phyloP scores from a whole-genome alignment of 352 stramenopile species.

The Plasmopara viticola region DNA sequence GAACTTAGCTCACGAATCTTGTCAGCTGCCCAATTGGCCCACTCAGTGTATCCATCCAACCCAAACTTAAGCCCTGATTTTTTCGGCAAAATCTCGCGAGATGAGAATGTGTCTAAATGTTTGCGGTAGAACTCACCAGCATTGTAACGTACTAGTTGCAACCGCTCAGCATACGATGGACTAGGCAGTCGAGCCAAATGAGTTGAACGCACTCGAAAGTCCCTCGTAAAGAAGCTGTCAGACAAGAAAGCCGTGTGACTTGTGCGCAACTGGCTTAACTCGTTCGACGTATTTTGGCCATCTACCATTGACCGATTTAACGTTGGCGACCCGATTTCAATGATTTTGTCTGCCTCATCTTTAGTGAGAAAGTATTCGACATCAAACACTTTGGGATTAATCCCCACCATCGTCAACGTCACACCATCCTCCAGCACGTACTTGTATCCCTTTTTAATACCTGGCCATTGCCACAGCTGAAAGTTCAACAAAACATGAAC shows the following conservation, averaged over 20 bases:
- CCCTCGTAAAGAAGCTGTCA: conserved; percentile 55
- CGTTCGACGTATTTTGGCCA: conserved; percentile 45
- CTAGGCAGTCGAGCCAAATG: conserved; percentile 53
- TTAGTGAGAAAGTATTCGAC: conserved; percentile 59
- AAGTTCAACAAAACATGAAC: conserved; percentile 78
- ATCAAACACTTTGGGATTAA: conserved; percentile 63
- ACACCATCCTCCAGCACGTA: conserved; percentile 68
- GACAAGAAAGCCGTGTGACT: conserved; percentile 74
- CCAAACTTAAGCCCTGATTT: conserved; percentile 21
- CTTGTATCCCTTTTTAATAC: conserved; percentile 70
- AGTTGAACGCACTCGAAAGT: conserved; percentile 59
- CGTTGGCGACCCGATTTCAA: conserved; percentile 33
- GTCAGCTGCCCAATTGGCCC: conserved; percentile 47
- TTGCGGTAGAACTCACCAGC: conserved; percentile 76
- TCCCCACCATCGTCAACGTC: conserved; percentile 54
- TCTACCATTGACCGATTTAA: conserved; percentile 65
- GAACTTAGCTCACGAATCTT: conserved; percentile 36
- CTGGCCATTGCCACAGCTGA: conserved; percentile 79
- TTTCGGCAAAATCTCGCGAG: conserved; percentile 57
- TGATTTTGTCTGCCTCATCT: conserved; percentile 49
- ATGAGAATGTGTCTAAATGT: conserved; percentile 76
- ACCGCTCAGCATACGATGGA: conserved; percentile 49
- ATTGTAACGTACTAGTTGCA: conserved; percentile 71
- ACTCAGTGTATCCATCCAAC: conserved; percentile 59
- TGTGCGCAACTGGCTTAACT: conserved; percentile 53